Evolutionary conservation across 169 alveolate genomes (phyloP), one percentile per base, ranked within the genome.

Genomic region (Plasmodium chabaudi): DNA sequence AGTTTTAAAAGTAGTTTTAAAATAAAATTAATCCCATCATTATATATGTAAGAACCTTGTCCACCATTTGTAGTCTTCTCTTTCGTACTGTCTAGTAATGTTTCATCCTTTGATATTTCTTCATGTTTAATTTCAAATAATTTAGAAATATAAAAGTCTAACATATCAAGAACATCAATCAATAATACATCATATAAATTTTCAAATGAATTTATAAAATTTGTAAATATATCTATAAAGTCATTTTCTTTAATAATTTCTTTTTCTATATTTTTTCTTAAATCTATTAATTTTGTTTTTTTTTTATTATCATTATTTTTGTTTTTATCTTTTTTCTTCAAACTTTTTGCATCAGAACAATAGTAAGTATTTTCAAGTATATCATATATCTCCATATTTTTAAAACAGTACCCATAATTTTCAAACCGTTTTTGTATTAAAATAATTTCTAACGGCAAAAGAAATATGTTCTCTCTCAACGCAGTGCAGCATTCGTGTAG

Each of bases 371-470:
- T 69, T 23, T 17, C n/a, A 6, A 82, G 69, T 1, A 13, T 13
- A 1, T 82, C 84, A 68, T 19, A 82, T 5, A 82, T 12, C 23
- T 1, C 0, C 57, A 3, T 19, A 19, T 27, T 68, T 44, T 17
- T 25, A 68, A 67, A 82, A 27, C 67, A 67, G 60, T 12, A 53
- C 12, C 57, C 34, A 27, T 51, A 53, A 12, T 59, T 44, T 10
- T 12, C 42, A 10, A 56, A 60, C 1, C 42, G 15, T 21, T 68
- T 82, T 25, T 82, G 90, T 12, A 71, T 61, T 19, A 82, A 49
- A 17, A 82, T 17, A 4, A 17, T 46, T 56, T 82, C 90, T 15
- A 82, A 7, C 0, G 90, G 90, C n/a, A 82, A 46, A 19, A 67
- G 63, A 15, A 82, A 12, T 17, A 82, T 68, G 47, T 49, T 55